Percentiles rank a stretch among this genome's conserved stretches.
These are phyloP conservation scores for Gautieria morchelliformis DNA, from an alignment of 768 basidiomycete species.

Conservation along the genomic window DNA sequence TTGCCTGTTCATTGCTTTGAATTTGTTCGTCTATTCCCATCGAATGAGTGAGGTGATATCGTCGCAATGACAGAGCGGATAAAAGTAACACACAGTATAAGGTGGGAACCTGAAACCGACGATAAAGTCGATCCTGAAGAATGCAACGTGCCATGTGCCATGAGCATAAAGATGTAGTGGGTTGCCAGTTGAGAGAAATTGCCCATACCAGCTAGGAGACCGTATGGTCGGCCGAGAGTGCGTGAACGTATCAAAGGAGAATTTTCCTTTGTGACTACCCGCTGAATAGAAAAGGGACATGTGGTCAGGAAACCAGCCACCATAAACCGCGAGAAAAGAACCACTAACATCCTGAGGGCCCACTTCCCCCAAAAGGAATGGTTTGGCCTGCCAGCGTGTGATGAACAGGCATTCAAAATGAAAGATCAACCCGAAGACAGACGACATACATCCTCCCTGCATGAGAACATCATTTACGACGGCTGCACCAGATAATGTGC, in stretches of 20 bases:
- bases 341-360: slow-evolving; percentile 54
- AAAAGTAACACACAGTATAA: not conserved
- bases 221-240: slow-evolving; percentile 41
- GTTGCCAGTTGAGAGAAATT: not conserved
- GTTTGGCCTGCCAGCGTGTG: slow-evolving; percentile 19
- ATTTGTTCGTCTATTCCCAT: too few relatives aligned
- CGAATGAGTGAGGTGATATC: too few relatives aligned
- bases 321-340: not conserved
- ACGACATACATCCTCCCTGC: slow-evolving; percentile 21
- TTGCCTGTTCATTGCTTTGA: too few relatives aligned
- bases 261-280: slow-evolving; percentile 42
- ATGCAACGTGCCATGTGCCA: not conserved
- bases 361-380: slow-evolving; percentile 45
- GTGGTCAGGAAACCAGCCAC: not conserved
- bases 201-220: slow-evolving; percentile 46
- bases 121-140: slow-evolving; percentile 4
- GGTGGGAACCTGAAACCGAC: slow-evolving; percentile 4
- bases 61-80: too few relatives aligned
- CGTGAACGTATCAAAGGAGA: slow-evolving; percentile 47
- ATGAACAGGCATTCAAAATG: slow-evolving; percentile 15
- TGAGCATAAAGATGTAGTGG: not conserved
- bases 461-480: slow-evolving; percentile 53
- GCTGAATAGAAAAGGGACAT: slow-evolving; percentile 30
- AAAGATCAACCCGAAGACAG: not conserved
- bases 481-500: slow-evolving; percentile 48